These are phyloP conservation scores for Aspergillus haitiensis DNA, from an alignment of 495 filamentous ascomycete genomes.

Conservation along the genomic window DNA sequence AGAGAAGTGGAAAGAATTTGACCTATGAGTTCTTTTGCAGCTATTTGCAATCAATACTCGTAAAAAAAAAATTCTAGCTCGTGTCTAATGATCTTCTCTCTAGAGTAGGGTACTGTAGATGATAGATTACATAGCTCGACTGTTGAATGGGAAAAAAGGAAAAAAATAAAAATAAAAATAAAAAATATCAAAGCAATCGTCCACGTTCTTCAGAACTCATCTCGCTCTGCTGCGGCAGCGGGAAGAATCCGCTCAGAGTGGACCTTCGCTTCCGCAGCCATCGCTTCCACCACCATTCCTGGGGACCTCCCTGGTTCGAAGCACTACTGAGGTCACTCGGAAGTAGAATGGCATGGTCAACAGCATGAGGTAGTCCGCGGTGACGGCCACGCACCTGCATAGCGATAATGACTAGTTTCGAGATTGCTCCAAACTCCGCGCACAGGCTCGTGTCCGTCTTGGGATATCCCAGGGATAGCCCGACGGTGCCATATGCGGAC, in stretches of 20 bases:
- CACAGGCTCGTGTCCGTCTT: constrained; percentile 67
- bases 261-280: constrained; percentile 44
- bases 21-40: too few relatives aligned
- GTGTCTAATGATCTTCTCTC: too few relatives aligned
- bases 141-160: too few relatives aligned
- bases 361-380: constrained; percentile 78
- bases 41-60: too few relatives aligned
- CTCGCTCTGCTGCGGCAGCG: background rate
- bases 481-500: constrained; percentile 86
- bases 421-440: constrained; percentile 64
- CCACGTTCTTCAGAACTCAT: background rate
- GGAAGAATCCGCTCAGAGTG: constrained; percentile 23
- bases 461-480: constrained; percentile 76
- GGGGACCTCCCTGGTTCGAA: constrained; percentile 42
- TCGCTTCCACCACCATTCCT: constrained; percentile 48
- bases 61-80: too few relatives aligned
- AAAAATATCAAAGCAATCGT: background rate
- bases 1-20: too few relatives aligned
- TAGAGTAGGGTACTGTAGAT: too few relatives aligned
- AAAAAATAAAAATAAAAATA: background rate
- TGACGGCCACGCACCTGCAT: constrained; percentile 87
- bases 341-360: constrained; percentile 77
- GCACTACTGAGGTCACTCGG: constrained; percentile 54
- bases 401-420: constrained; percentile 79
- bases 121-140: too few relatives aligned